phyloP scores from a whole-genome alignment of 2,329 filamentous ascomycete species.

The Penicillium thymicola region DNA sequence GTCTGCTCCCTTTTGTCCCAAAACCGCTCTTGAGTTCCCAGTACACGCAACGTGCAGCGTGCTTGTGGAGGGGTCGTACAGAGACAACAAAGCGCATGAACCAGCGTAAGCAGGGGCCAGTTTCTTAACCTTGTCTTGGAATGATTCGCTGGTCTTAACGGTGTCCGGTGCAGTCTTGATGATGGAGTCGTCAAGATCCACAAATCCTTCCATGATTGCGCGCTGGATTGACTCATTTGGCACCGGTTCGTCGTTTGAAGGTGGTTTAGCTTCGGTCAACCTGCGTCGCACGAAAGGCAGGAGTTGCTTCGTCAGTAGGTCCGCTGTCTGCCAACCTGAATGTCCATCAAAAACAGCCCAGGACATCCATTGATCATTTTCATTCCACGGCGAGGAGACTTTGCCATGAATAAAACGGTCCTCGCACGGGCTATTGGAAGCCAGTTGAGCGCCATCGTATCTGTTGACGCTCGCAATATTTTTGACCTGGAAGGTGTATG shows the following conservation, averaged over 20 bases:
- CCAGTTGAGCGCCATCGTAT: conserved; percentile 30
- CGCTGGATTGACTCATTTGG: conserved; percentile 17
- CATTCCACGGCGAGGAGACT: conserved; percentile 22
- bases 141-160: conserved; percentile 13
- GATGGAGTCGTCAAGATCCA: conserved; percentile 26
- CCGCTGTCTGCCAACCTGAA: conserved; percentile 26
- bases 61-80: conserved; percentile 56
- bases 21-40: conserved; percentile 65
- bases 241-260: background rate
- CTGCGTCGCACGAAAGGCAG: conserved; percentile 20
- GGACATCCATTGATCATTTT: conserved; percentile 27
- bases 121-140: conserved; percentile 24
- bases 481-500: conserved; percentile 22
- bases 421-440: conserved; percentile 39
- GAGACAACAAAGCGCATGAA: conserved; percentile 61
- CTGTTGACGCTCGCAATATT: conserved; percentile 19
- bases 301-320: conserved; percentile 23
- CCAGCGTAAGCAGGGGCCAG: conserved; percentile 44
- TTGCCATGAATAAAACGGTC: conserved; percentile 28
- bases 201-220: conserved; percentile 24
- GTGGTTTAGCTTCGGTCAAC: conserved; percentile 12
- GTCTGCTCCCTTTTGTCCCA: conserved; percentile 45
- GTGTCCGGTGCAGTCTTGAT: conserved; percentile 20
- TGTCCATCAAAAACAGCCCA: conserved; percentile 46
- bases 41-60: conserved; percentile 62